These are phyloP conservation scores for Logfia minima DNA, from an alignment of 129 eudicot genomes.

Conservation along the genomic window DNA sequence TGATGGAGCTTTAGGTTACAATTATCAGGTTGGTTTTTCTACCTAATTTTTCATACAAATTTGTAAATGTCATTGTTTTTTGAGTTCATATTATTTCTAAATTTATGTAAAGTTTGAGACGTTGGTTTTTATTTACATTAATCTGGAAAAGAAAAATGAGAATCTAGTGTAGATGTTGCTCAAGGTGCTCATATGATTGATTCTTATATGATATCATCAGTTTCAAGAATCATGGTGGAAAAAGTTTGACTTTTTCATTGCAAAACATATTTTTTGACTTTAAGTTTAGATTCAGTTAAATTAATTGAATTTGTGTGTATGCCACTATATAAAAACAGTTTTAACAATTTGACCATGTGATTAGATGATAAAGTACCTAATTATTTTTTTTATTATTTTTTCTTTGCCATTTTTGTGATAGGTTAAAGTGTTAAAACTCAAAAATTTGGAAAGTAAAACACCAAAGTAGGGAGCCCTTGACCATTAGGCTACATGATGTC, in stretches of 20 bases:
- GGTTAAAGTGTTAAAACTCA: conserved; percentile 10
- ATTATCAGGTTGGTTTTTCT: conserved; percentile 35
- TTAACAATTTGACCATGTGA: conserved; percentile 3
- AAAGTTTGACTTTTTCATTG: conserved; percentile 19
- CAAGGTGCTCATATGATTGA: conserved; percentile 7
- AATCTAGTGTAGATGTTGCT: conserved; percentile 9
- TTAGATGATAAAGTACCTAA: neutral
- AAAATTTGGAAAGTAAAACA: conserved; percentile 12
- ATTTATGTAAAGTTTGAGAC: neutral
- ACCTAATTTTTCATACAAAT: neutral
- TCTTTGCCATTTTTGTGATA: neutral
- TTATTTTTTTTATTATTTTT: neutral
- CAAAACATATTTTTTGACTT: neutral
- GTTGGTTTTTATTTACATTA: neutral
- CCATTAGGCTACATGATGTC: conserved; percentile 14
- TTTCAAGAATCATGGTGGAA: conserved; percentile 1
- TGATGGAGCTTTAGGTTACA: conserved; percentile 21
- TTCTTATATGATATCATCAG: neutral
- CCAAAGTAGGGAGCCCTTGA: neutral
- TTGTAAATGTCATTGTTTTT: neutral
- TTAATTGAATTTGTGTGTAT: neutral
- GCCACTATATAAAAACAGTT: neutral
- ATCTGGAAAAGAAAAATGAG: conserved; percentile 6
- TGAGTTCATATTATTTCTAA: neutral
- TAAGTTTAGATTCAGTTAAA: neutral